phyloP scores from a whole-genome alignment of 805 yeast species.

The Brettanomyces naardenensis region DNA sequence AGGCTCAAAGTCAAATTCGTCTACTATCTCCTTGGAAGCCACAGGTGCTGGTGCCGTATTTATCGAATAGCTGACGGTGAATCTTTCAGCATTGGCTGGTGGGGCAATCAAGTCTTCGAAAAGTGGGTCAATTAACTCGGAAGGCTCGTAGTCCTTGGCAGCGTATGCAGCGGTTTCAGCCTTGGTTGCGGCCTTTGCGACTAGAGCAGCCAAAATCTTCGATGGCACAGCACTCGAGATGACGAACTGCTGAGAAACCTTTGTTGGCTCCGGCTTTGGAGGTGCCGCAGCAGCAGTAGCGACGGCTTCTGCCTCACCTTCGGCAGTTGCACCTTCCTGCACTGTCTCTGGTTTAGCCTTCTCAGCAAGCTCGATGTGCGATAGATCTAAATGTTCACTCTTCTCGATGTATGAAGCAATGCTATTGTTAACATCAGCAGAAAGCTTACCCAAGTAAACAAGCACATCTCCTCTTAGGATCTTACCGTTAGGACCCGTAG shows the following conservation, averaged over 20 bases:
- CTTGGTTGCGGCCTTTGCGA: constrained; percentile 35
- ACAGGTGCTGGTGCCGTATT: constrained; percentile 16
- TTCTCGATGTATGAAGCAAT: constrained; percentile 50
- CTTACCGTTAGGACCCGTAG: constrained; percentile 87
- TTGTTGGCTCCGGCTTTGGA: constrained; percentile 29
- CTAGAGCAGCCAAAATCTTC: constrained; percentile 25
- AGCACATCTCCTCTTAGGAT: constrained; percentile 86
- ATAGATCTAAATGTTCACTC: constrained; percentile 60
- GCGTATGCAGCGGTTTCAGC: constrained; percentile 39
- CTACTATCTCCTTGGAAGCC: constrained; percentile 9
- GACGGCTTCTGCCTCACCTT: constrained; percentile 7
- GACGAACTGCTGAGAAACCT: constrained; percentile 25
- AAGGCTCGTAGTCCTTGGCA: constrained; percentile 25
- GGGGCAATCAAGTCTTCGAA: constrained; percentile 54
- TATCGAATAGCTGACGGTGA: constrained; percentile 25
- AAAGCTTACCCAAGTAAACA: constrained; percentile 70
- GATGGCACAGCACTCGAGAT: constrained; percentile 22
- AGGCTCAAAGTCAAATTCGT: constrained; percentile 20
- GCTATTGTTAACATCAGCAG: constrained; percentile 41
- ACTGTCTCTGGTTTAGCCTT: constrained; percentile 3
- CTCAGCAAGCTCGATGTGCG: constrained; percentile 46
- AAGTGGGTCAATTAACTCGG: constrained; percentile 48
- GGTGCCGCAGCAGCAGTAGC: constrained; percentile 13
- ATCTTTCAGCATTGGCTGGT: constrained; percentile 34
- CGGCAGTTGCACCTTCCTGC: neutral